Evolutionary conservation across 2,329 filamentous ascomycete genomes (phyloP), one percentile per base, ranked within the genome.

Genomic region (Ophiostoma ips): DNA sequence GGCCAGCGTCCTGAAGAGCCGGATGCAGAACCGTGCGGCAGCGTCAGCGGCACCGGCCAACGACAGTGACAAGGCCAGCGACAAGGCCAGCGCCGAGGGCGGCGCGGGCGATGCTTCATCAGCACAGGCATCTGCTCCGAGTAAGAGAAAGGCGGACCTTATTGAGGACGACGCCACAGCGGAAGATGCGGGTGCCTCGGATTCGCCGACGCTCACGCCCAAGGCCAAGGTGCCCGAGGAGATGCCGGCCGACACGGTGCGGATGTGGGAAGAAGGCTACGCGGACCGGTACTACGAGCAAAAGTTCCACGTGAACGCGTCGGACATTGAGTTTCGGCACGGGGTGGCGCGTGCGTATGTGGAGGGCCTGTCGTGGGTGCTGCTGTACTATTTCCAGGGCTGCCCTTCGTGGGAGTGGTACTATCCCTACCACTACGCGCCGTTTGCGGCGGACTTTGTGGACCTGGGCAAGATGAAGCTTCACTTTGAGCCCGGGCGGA

Each of bases 391-490:
- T 64, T 95, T 95, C 65, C 92, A 98, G 66, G 92, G 92, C 24
- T 98, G 92, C 60, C 88, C 92, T 19, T 95, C 88, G 0, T 98
- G 94, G 92, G 94, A 90, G 48, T 98, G 92, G 92, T 98, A 92
- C 64, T 98, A 95, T 62, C 92, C 92, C 0, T 94, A 96, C 61
- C 92, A 98, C 63, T 98, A 98, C 63, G 94, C 92, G 1, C 92
- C 94, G 3, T 98, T 98, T 63, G 92, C 92, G 2, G 85, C 88
- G 48, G 92, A 98, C 64, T 98, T 98, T 64, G 82, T 84, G 52
- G 82, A 89, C 50, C 73, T 98, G 43, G 77, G 74, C 48, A 81
- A 87, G 57, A 80, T 95, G 72, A 73, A 84, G 31, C 78, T 95
- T 56, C 71, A 75, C 16, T 98, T 98, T 58, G 76, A 87, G 52